phyloP scores from a whole-genome alignment of 2,329 filamentous ascomycete species.

The Lecanicillium sp. region DNA sequence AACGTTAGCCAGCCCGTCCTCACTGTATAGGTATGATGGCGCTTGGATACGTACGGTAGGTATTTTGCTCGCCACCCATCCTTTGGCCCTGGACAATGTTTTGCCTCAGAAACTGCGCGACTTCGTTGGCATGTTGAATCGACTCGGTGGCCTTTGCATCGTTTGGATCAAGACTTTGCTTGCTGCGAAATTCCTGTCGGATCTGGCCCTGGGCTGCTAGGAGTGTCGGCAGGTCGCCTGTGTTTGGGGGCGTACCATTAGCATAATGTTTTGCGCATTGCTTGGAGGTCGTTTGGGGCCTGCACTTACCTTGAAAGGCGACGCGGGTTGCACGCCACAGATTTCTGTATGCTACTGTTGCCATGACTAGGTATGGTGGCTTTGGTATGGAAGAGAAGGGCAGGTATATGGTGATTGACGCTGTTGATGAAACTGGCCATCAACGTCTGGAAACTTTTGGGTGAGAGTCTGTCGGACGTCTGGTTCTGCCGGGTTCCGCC shows the following conservation, averaged over 20 bases:
- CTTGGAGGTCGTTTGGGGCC: background rate
- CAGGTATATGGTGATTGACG: too few species aligned
- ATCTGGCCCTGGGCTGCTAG: constrained; percentile 64
- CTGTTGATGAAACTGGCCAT: background rate
- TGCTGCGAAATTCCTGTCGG: constrained; percentile 63
- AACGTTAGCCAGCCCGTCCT: too few species aligned
- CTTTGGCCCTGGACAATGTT: constrained; percentile 81
- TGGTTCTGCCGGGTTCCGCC: constrained; percentile 17
- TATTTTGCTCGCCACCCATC: constrained; percentile 32
- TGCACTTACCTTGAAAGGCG: constrained; percentile 66
- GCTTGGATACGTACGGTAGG: constrained; percentile 53
- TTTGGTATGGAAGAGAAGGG: too few species aligned
- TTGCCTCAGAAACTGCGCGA: constrained; percentile 68
- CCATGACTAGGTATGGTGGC: constrained; percentile 35
- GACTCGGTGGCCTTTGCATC: constrained; percentile 53
- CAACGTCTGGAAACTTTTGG: background rate
- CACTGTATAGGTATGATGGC: too few species aligned
- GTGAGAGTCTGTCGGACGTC: constrained; percentile 10
- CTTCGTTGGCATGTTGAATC: constrained; percentile 72
- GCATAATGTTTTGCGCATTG: too few species aligned
- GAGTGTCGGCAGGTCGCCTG: constrained; percentile 65
- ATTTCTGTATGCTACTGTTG: constrained; percentile 69
- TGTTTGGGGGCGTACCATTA: background rate
- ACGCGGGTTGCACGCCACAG: constrained; percentile 73
- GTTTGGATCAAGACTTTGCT: constrained; percentile 47